Conservation (phyloP, 345 rosid genomes). For the Mallotus nudiflorus region DNA sequence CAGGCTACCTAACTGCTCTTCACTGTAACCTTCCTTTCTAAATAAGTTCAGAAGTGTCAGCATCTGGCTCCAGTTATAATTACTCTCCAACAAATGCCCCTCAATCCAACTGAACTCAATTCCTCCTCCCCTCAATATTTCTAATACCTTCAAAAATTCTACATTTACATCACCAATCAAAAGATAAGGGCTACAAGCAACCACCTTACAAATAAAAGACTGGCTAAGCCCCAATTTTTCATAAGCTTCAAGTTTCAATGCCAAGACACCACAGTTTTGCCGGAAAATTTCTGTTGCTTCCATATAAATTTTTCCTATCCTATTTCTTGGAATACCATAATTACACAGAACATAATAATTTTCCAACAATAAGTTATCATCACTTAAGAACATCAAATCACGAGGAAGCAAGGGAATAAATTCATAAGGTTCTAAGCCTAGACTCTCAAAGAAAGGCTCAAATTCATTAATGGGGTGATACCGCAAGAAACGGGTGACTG, state of each 20-base stretch:
- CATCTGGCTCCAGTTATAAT: constrained; percentile 59
- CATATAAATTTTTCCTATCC: constrained; percentile 60
- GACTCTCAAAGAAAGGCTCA: constrained; percentile 83
- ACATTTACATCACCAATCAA: constrained; percentile 50
- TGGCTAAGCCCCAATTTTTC: constrained; percentile 60
- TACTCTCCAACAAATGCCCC: constrained; percentile 36
- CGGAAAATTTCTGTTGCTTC: constrained; percentile 56
- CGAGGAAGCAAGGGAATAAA: constrained; percentile 43
- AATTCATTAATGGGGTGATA: constrained; percentile 86
- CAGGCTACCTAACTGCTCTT: constrained; percentile 47
- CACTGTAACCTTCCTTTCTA: constrained; percentile 31
- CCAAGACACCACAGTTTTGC: constrained; percentile 50
- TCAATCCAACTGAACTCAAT: constrained; percentile 53
- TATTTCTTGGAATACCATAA: constrained; percentile 56
- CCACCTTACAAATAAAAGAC: constrained; percentile 41
- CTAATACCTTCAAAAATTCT: constrained; percentile 51
- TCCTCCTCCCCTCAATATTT: constrained; percentile 46
- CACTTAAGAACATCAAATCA: constrained; percentile 57
- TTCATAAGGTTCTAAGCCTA: constrained; percentile 60
- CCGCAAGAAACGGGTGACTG: constrained; percentile 50
- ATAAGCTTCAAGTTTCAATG: constrained; percentile 50
- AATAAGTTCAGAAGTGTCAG: constrained; percentile 44
- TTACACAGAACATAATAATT: constrained; percentile 64
- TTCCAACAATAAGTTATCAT: constrained; percentile 56
- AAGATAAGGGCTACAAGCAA: constrained; percentile 50